These are phyloP conservation scores for Neurospora sp. DNA, from an alignment of 495 filamentous ascomycete species.

Conservation along the genomic window DNA sequence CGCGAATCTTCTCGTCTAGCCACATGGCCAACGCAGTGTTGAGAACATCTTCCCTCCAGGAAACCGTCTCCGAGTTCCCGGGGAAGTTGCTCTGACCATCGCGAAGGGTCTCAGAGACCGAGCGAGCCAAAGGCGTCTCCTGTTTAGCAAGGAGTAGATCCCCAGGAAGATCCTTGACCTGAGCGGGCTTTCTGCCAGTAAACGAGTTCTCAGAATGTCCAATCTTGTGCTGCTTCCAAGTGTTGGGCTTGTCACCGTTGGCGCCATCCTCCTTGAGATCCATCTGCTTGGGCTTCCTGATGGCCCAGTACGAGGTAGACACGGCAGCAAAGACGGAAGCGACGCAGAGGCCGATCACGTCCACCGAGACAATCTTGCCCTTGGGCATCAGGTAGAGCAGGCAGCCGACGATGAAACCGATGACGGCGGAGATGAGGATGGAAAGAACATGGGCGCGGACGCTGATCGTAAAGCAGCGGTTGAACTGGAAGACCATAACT, in stretches of 20 bases:
- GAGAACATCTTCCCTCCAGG: background rate
- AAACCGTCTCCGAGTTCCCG: background rate
- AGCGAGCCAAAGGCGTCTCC: background rate
- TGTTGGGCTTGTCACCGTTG: background rate
- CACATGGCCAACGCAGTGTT: conserved; percentile 8
- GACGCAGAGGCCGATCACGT: conserved; percentile 11
- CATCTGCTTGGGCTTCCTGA: conserved; percentile 4
- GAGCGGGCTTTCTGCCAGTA: background rate
- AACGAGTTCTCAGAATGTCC: background rate
- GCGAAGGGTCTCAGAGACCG: background rate
- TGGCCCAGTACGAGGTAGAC: conserved; percentile 13
- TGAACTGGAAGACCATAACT: conserved; percentile 24
- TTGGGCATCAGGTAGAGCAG: conserved; percentile 5
- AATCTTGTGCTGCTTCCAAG: conserved; percentile 1
- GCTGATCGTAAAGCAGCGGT: conserved; percentile 22
- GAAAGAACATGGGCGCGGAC: conserved; percentile 11
- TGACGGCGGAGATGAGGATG: conserved; percentile 11
- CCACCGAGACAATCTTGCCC: conserved; percentile 4
- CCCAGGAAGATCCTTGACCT: background rate
- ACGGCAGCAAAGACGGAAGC: conserved; percentile 8
- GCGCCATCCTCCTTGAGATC: background rate
- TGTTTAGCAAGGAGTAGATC: background rate
- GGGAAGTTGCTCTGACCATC: background rate
- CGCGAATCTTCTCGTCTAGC: background rate
- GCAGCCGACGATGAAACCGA: conserved; percentile 15